These are phyloP conservation scores for Moringa oleifera DNA, from an alignment of 345 rosid species.

Conservation along the genomic window DNA sequence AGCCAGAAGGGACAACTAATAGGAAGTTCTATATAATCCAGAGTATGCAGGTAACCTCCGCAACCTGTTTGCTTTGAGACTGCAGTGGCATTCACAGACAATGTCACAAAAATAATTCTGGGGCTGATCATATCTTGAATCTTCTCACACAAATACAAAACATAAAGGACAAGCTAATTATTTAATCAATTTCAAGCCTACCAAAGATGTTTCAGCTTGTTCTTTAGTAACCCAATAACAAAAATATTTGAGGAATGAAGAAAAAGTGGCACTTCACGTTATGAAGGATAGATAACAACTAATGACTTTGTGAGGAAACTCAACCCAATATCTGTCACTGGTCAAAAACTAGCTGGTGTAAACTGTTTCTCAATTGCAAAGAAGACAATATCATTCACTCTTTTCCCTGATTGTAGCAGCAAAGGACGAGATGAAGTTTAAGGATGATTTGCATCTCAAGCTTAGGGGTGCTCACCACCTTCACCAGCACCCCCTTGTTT, in stretches of 20 bases:
- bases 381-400: neutral
- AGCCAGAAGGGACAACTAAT: slow-evolving; percentile 48
- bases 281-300: too few relatives aligned
- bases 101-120: slow-evolving; percentile 36
- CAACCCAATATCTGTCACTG: too few relatives aligned
- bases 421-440: neutral
- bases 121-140: slow-evolving; percentile 22
- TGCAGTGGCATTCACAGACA: slow-evolving; percentile 70
- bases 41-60: slow-evolving; percentile 52
- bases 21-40: slow-evolving; percentile 51
- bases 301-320: too few relatives aligned
- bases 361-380: neutral
- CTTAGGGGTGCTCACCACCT: neutral
- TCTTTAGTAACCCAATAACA: neutral
- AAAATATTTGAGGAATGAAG: neutral
- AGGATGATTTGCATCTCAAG: neutral
- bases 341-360: neutral
- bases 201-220: neutral
- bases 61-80: slow-evolving; percentile 65
- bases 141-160: slow-evolving; percentile 19
- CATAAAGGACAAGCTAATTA: neutral
- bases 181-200: neutral
- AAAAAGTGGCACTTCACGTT: neutral
- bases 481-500: neutral
- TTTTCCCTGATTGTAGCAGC: neutral